These are phyloP conservation scores for Lyophyllum atratum DNA, from an alignment of 768 basidiomycete species.

Conservation along the genomic window DNA sequence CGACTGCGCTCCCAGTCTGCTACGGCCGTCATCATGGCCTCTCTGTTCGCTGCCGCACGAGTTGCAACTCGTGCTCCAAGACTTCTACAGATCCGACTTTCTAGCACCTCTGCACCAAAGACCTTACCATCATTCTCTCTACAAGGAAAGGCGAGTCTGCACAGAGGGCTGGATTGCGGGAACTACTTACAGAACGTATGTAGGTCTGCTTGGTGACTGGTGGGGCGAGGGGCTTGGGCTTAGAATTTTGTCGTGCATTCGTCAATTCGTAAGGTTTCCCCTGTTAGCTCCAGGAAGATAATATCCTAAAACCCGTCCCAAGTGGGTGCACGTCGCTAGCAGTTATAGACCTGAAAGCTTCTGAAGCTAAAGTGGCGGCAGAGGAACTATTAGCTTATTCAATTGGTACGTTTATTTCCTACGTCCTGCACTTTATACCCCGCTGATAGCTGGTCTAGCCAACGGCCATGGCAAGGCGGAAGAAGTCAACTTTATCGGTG, in stretches of 20 bases:
- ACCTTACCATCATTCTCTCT: conserved; percentile 80
- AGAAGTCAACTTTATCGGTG: conserved; percentile 67
- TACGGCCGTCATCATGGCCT: not conserved
- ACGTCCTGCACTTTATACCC: not conserved
- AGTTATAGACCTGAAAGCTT: conserved; percentile 78
- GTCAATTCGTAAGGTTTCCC: conserved; percentile 66
- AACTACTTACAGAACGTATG: not conserved
- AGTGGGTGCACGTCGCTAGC: conserved; percentile 83
- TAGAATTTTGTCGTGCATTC: conserved; percentile 90
- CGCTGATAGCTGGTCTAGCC: conserved; percentile 35
- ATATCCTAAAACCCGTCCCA: conserved; percentile 6
- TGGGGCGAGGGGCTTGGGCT: conserved; percentile 87
- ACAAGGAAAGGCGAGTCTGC: conserved; percentile 60
- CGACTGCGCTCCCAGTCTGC: not conserved
- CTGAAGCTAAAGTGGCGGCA: conserved; percentile 68
- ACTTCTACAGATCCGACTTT: not conserved
- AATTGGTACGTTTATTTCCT: conserved; percentile 15
- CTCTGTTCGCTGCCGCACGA: not conserved
- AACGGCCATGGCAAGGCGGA: conserved; percentile 55
- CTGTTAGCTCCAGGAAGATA: not conserved
- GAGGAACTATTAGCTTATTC: conserved; percentile 54
- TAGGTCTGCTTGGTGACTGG: conserved; percentile 94
- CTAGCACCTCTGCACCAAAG: conserved; percentile 30
- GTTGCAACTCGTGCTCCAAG: not conserved
- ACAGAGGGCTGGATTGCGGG: not conserved